A percentile compares a stretch with the other conserved stretches of the same genome.
These are phyloP conservation scores for Pseudoturritis turrita DNA, from an alignment of 345 rosid species.

Conservation along the genomic window DNA sequence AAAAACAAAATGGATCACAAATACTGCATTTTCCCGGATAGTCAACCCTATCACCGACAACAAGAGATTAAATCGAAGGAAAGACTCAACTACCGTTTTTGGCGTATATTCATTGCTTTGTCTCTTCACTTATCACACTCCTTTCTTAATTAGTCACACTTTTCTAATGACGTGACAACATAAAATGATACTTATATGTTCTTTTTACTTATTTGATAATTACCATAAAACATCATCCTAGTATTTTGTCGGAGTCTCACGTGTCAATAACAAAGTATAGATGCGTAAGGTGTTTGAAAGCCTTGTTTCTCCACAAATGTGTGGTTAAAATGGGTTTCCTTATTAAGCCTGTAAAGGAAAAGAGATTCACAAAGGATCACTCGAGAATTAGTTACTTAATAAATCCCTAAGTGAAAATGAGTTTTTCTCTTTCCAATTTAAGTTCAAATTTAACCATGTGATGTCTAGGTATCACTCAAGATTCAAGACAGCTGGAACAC, in stretches of 20 bases:
- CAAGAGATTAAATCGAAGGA: not conserved
- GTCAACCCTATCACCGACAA: no score
- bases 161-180: not conserved
- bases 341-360: not conserved
- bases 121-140: not conserved
- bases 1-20: no score
- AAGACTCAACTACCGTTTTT: not conserved
- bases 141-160: not conserved
- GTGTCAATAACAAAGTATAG: not conserved
- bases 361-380: not conserved
- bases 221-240: not conserved
- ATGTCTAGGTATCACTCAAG: slow-evolving; percentile 1
- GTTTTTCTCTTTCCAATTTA: not conserved
- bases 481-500: slow-evolving; percentile 27
- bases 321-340: not conserved
- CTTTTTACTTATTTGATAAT: not conserved
- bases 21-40: no score
- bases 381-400: not conserved
- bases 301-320: not conserved
- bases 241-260: not conserved
- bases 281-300: not conserved
- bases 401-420: not conserved
- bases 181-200: not conserved
- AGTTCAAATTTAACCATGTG: not conserved
- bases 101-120: slow-evolving; percentile 14